Conservation (phyloP, 257 asterid genomes). For the Striga asiatica region DNA sequence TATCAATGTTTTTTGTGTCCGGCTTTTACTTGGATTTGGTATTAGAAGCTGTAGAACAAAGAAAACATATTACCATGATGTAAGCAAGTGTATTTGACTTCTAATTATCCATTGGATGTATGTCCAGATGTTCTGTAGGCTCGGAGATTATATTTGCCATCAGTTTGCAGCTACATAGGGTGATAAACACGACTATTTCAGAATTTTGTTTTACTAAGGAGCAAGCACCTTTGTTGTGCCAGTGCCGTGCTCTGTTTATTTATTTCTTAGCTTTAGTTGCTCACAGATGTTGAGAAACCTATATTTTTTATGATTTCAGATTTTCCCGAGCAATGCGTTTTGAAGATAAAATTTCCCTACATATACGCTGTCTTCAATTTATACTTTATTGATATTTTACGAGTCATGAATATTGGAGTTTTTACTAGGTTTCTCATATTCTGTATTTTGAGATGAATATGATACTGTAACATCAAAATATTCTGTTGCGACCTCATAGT, state of each 20-base stretch:
- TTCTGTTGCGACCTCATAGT: too few relatives aligned
- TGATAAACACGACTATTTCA: neutral
- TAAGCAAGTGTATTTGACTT: neutral
- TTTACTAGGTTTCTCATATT: too few relatives aligned
- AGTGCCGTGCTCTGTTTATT: neutral
- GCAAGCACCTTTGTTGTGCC: slow-evolving; percentile 10
- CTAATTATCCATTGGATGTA: neutral
- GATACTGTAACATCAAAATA: too few relatives aligned
- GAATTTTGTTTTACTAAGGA: slow-evolving; percentile 1
- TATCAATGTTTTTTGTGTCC: slow-evolving; percentile 3
- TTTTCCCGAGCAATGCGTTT: too few relatives aligned
- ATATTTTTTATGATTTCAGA: too few relatives aligned
- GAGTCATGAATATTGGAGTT: too few relatives aligned
- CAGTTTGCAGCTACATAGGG: slow-evolving; percentile 14
- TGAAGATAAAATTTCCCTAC: too few relatives aligned
- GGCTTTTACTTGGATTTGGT: neutral
- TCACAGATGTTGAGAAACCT: too few relatives aligned
- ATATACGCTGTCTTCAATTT: too few relatives aligned
- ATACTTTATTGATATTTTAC: too few relatives aligned
- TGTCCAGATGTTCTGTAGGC: slow-evolving; percentile 8
- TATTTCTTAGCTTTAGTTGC: neutral
- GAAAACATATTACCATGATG: slow-evolving; percentile 5
- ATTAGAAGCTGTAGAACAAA: slow-evolving; percentile 19
- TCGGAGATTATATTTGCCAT: slow-evolving; percentile 2
- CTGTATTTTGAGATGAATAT: too few relatives aligned